A percentile compares a stretch with the other conserved stretches of the same genome.
phyloP scores from a whole-genome alignment of 192 early-diverging fungal species.

The Rhizophagus clarus region DNA sequence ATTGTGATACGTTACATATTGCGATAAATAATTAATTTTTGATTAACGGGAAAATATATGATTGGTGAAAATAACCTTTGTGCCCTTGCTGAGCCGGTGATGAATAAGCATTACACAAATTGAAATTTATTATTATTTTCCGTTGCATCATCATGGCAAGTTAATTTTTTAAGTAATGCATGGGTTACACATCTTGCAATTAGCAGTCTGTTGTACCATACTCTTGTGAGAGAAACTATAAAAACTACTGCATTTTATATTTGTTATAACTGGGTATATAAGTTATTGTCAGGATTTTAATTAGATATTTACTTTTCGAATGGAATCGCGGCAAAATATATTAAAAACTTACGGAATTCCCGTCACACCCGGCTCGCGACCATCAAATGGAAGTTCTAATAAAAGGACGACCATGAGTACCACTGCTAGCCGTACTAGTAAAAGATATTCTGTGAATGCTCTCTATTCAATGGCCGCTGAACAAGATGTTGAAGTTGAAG shows the following conservation, averaged over 20 bases:
- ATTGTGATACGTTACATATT: no score
- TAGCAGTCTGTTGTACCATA: no score
- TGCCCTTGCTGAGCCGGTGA: background rate
- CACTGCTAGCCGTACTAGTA: conserved; percentile 57
- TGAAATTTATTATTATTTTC: background rate
- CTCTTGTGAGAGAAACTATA: background rate
- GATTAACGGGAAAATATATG: background rate
- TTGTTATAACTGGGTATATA: background rate
- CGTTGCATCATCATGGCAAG: no score
- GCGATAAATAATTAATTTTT: no score
- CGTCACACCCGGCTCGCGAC: background rate
- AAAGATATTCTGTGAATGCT: conserved; percentile 70
- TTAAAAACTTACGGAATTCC: conserved; percentile 32
- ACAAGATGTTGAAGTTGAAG: conserved; percentile 90
- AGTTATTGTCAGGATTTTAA: background rate
- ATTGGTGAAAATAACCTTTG: background rate
- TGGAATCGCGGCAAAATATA: conserved; percentile 29
- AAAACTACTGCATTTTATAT: background rate
- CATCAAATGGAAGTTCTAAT: conserved; percentile 1
- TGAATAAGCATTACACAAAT: background rate
- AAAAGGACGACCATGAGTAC: conserved; percentile 25
- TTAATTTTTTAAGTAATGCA: no score
- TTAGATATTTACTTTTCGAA: background rate
- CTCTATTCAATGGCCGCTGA: conserved; percentile 86
- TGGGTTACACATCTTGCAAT: no score